Percentiles rank a stretch among this genome's conserved stretches.
These are phyloP conservation scores for Fusarium humuli DNA, from an alignment of 2,329 filamentous ascomycete genomes.

Conservation along the genomic window DNA sequence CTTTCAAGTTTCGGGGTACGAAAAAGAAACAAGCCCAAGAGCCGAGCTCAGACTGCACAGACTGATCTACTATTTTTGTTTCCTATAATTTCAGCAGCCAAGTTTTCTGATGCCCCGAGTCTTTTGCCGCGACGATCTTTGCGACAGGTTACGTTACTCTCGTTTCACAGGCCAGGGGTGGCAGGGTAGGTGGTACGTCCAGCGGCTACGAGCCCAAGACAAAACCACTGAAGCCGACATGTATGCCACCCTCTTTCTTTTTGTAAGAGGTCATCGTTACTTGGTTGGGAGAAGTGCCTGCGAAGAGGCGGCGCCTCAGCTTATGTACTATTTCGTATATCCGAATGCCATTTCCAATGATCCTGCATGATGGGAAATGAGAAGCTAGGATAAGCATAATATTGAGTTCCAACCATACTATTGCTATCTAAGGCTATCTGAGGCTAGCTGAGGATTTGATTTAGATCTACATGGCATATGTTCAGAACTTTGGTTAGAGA, in stretches of 20 bases:
- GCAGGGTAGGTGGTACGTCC: conserved; percentile 29
- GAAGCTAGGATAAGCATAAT: not conserved
- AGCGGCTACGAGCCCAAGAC: conserved; percentile 28
- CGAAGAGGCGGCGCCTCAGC: conserved; percentile 11
- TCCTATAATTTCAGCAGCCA: not conserved
- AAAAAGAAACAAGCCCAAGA: not conserved
- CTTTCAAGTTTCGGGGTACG: not conserved
- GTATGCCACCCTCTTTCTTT: conserved; percentile 20
- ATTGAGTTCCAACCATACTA: not conserved
- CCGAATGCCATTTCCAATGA: not conserved
- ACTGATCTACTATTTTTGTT: conserved; percentile 1
- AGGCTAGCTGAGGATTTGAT: not conserved
- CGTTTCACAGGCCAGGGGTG: conserved; percentile 37
- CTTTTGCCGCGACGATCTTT: conserved; percentile 35
- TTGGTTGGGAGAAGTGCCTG: not conserved
- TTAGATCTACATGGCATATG: not conserved
- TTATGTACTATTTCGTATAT: not conserved
- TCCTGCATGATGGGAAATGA: not conserved
- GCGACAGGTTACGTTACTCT: conserved; percentile 40
- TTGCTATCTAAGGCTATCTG: not conserved
- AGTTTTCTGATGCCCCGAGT: not conserved
- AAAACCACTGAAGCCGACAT: conserved; percentile 14
- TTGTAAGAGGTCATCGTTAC: conserved; percentile 12
- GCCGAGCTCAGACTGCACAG: not conserved
- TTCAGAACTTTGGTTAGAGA: not conserved